Evolutionary conservation across 108 stramenopile species (phyloP), one percentile per base, ranked within the genome.

Genomic region (Discostella pseudostelligera): DNA sequence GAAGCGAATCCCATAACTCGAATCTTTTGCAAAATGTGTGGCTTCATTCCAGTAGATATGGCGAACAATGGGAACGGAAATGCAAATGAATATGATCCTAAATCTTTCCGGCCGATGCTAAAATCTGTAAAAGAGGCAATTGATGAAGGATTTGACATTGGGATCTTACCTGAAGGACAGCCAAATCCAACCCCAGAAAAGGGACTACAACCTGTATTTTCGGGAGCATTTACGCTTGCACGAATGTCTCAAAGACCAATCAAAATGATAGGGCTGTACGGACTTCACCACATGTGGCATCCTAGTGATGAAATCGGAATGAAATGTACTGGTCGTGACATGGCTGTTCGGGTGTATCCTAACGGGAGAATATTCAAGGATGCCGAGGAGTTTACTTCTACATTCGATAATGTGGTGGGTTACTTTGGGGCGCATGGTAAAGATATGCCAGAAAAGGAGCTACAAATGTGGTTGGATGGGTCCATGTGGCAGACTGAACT

Each of bases 21-120:
- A 58, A 32, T 88, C 2, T 43, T 92, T 10, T 94, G 88, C 65
- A 71, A 49, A 47, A 87, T 89, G 73, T 88, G 87, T 53, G 93
- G 93, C 20, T 91, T 94, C 59, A 91, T 94, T 47, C 87, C 93
- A 6, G 90, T 94, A 0, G 70, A 87, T 17, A 94, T 94, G 93
- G 86, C 74, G 12, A 90, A 68, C 42, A 94, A 94, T 63, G 84
- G 78, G n/a, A 76, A 82, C 32, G 93, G 93, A 6, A 78, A 79
- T 42, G 81, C 65, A 0, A 94, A 94, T 56, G 86, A 87, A 53
- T 94, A 94, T 63, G 86, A 94, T 58, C 71, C 78, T 16, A 62
- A 69, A 53, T 85, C 84, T 24, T 94, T 94, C 74, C 86, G 83
- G 28, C 65, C 57, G 19, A 72, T 94, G 53, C 61, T 94, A 46